Evolutionary conservation across 2,329 filamentous ascomycete species (phyloP), one percentile per base, ranked within the genome.

Genomic region (Cercospora beticola): DNA sequence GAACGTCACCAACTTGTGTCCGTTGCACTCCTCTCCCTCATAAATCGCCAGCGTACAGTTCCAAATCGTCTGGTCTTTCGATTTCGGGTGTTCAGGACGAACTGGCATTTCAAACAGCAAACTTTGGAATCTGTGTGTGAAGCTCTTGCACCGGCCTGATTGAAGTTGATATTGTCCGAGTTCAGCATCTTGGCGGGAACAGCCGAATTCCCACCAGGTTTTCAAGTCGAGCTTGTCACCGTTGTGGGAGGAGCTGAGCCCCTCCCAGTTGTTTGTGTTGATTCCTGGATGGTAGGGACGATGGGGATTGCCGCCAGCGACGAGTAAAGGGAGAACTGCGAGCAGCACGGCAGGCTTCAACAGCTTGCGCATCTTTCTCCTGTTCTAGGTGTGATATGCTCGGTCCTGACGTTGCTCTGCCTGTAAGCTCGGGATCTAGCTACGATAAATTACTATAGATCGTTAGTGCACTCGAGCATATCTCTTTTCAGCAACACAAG

Each of bases 171-270:
- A 30, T 18, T 62, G 60, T 10, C 60, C 60, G 7, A 62, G 40
- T 30, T 46, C 60, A 18, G 60, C 36, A 21, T 62, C 60, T 3
- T 62, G 26, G 26, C 60, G 33, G 23, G 60, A 30, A 49, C 60
- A 62, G 60, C 60, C 60, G 10, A 52, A 62, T 30, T 62, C 60
- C 26, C 43, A 49, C 60, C 60, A 62, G 26, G 36, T 30, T 18
- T 62, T 49, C 16, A 62, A 12, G 43, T 43, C 36, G 33, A 62
- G 36, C 16, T 49, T 43, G 26, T 62, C 43, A 18, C 60, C 43
- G 16, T 52, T 10, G 43, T 26, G 36, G 36, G 40, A 43, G 21
- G 36, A n/a, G n/a, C 21, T 30, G 43, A 43, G 7, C 5, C 36
- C 36, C 36, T 40, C 60, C 60, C 60, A 62, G 60, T 26, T 14